A percentile compares a stretch with the other conserved stretches of the same genome.
Conservation (phyloP, 2,329 filamentous ascomycete species). For the Arachnomyces sp. region DNA sequence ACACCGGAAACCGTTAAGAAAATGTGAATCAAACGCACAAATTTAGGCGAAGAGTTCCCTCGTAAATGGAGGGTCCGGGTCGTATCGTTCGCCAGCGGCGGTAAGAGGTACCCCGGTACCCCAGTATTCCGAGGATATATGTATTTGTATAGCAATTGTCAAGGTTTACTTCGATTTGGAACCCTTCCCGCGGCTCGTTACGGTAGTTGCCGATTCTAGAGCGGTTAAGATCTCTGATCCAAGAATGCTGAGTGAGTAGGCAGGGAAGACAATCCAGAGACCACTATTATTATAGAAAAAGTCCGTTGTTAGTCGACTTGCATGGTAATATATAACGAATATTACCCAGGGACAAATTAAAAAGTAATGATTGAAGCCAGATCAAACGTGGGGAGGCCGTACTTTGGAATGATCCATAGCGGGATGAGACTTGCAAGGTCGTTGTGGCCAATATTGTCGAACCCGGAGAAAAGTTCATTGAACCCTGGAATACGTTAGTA, state of each 20-base stretch:
- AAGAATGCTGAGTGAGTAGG: conserved; percentile 55
- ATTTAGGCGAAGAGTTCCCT: too few species aligned
- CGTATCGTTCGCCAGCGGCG: too few species aligned
- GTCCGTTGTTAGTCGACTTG: conserved; percentile 11
- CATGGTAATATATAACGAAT: conserved; percentile 1
- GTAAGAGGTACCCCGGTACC: too few species aligned
- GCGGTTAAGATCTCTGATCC: conserved; percentile 55
- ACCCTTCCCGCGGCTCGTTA: neutral
- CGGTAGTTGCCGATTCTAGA: conserved; percentile 35
- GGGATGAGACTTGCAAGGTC: conserved; percentile 44
- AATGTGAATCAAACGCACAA: too few species aligned
- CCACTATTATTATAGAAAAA: conserved; percentile 37
- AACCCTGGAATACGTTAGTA: conserved; percentile 44
- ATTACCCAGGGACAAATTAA: neutral
- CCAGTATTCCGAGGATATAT: too few species aligned
- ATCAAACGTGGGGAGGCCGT: conserved; percentile 23
- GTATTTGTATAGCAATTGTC: neutral
- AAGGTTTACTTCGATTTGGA: too few species aligned
- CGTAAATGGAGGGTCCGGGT: too few species aligned
- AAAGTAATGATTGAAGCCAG: conserved; percentile 4
- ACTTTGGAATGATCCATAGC: conserved; percentile 62
- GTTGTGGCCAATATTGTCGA: conserved; percentile 58
- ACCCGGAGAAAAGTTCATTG: conserved; percentile 55
- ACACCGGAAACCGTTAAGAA: too few species aligned
- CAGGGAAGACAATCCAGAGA: conserved; percentile 57